Conservation (phyloP, 2,329 filamentous ascomycete species). For the Colletotrichum sp. region DNA sequence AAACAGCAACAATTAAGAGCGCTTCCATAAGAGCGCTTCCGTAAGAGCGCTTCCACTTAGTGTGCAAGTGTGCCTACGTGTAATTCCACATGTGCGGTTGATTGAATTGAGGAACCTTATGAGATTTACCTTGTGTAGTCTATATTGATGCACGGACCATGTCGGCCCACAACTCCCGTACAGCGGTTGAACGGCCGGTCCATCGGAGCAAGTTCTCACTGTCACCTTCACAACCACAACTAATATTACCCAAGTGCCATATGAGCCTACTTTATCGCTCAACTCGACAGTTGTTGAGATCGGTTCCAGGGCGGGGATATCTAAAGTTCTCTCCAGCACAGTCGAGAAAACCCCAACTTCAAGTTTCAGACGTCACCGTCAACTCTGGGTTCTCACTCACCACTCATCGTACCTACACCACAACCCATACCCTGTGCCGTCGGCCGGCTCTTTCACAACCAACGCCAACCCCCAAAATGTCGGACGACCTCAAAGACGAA, state of each 20-base stretch:
- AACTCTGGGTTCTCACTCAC: neutral
- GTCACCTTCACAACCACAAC: neutral
- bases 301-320: neutral
- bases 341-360: neutral
- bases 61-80: no score
- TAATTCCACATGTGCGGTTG: no score
- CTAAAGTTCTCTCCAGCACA: neutral
- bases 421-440: neutral
- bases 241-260: neutral
- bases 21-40: no score
- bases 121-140: no score
- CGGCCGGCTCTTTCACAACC: neutral
- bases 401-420: neutral
- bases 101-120: no score
- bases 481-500: constrained; percentile 60
- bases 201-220: neutral
- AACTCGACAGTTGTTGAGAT: neutral
- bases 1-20: no score
- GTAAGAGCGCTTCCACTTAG: no score
- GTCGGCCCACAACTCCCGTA: neutral
- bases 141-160: neutral
- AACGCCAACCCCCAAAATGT: neutral
- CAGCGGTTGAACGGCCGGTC: neutral
- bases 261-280: neutral
- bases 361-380: neutral